Evolutionary conservation across 805 yeast genomes (phyloP), one percentile per base, ranked within the genome.

Genomic region (Lipomyces japonicus): DNA sequence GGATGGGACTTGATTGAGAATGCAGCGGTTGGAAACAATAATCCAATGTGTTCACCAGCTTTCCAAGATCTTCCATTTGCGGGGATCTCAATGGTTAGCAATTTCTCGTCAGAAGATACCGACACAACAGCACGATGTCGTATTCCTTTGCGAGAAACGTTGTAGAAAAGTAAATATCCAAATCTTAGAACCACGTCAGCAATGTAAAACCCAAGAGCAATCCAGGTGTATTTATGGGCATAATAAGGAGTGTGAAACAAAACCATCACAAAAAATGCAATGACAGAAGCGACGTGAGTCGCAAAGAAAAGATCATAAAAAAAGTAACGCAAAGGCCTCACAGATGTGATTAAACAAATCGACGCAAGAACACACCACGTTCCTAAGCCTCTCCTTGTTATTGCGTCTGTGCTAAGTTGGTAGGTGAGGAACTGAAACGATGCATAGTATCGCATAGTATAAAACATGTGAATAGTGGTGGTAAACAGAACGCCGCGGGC

Each of bases 311-410:
- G 47, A 42, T 62, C 63, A 46, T 55, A 62, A 19, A 47, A 21
- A 42, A 42, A 46, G 26, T 43, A 39, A 12, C 65, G 52, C 18
- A 62, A 24, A 1, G 63, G 53, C 49, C 72, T 68, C 43, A 71
- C 67, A 41, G 59, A 47, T 3, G 64, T 47, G n/a, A 48, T 23
- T 4, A 62, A 25, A 23, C 61, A 55, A 25, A 61, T 58, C 61
- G 59, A 59, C 14, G 55, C 52, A 4, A 62, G 41, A 6, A 62
- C 35, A 24, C 50, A 44, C 48, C 55, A 62, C 10, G 67, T 52
- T 2, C 57, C 61, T 7, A 63, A 28, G 2, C 65, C 65, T 23
- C 47, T 31, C 19, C 51, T 39, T 25, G 55, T 51, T 14, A 61
- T 46, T 10, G 42, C 44, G 23, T 62, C 50, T 4, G 48, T 53